These are phyloP conservation scores for Furcasterigmium sp. DNA, from an alignment of 2,329 filamentous ascomycete genomes.

Conservation along the genomic window DNA sequence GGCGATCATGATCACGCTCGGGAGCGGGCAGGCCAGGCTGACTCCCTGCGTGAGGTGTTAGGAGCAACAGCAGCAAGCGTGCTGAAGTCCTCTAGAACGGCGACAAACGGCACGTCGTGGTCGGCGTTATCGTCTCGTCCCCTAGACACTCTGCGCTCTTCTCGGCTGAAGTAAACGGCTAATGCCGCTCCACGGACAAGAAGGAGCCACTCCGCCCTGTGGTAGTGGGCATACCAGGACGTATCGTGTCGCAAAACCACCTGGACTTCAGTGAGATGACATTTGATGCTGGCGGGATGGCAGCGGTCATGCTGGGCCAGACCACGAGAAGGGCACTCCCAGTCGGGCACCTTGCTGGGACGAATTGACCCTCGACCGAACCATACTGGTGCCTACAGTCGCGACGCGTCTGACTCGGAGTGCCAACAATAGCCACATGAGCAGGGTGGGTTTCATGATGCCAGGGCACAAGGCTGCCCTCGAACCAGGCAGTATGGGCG, in stretches of 20 bases:
- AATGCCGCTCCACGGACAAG: conserved; percentile 1
- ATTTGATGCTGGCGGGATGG: background rate
- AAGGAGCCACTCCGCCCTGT: background rate
- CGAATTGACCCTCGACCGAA: background rate
- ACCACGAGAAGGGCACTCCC: background rate
- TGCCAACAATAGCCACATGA: background rate
- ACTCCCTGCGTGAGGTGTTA: too few relatives aligned
- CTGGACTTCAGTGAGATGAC: background rate
- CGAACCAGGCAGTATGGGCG: background rate
- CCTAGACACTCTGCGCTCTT: too few relatives aligned
- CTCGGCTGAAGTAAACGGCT: conserved; percentile 1
- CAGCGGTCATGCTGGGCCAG: background rate
- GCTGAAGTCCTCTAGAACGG: too few relatives aligned
- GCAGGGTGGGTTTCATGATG: background rate
- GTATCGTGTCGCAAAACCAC: background rate
- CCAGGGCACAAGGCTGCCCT: background rate
- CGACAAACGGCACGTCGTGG: too few relatives aligned
- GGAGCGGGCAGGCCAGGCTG: too few relatives aligned
- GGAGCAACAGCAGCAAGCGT: too few relatives aligned
- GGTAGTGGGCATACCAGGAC: too few relatives aligned
- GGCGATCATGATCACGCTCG: too few relatives aligned
- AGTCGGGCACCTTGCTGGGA: background rate
- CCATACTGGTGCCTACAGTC: background rate
- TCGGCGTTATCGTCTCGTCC: too few relatives aligned
- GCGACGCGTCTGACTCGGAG: background rate